Evolutionary conservation across 805 yeast genomes (phyloP).

Genomic region (Ogataea chonburiensis): DNA sequence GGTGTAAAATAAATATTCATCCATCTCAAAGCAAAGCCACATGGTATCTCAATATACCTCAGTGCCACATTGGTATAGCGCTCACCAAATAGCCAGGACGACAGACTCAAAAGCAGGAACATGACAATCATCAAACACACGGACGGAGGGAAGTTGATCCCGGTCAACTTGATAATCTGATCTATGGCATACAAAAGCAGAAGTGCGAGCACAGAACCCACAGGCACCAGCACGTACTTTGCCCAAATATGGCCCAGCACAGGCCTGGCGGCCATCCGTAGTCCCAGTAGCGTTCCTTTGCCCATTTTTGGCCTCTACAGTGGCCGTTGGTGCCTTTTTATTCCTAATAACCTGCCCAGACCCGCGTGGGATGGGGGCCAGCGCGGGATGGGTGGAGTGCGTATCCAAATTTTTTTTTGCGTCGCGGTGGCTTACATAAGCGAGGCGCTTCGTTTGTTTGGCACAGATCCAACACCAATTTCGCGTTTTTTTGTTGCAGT

Average conservation of each 20-base stretch:
- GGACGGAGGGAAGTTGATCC: constrained; percentile 64
- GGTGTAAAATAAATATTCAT: constrained; percentile 78
- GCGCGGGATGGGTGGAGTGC: too few species aligned
- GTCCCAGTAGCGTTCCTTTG: constrained; percentile 2
- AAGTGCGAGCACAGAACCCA: constrained; percentile 47
- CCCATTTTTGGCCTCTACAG: too few species aligned
- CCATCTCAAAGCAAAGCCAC: constrained; percentile 71
- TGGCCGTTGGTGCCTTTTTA: background rate
- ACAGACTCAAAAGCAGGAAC: constrained; percentile 43
- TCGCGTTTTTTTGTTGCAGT: too few species aligned
- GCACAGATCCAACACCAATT: too few species aligned
- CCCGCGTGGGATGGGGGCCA: constrained; percentile 2
- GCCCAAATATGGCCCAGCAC: constrained; percentile 36
- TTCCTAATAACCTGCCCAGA: too few species aligned
- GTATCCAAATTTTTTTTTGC: too few species aligned
- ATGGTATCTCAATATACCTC: constrained; percentile 52
- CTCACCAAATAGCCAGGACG: constrained; percentile 40
- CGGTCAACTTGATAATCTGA: constrained; percentile 42
- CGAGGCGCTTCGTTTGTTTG: too few species aligned
- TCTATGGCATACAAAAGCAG: constrained; percentile 53
- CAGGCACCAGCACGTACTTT: constrained; percentile 46
- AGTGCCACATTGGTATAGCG: constrained; percentile 27
- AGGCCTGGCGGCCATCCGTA: constrained; percentile 9
- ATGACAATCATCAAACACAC: constrained; percentile 68
- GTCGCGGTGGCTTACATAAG: too few species aligned